Conservation (phyloP, 192 early-diverging fungal genomes). For the Lobosporangium transversale region DNA sequence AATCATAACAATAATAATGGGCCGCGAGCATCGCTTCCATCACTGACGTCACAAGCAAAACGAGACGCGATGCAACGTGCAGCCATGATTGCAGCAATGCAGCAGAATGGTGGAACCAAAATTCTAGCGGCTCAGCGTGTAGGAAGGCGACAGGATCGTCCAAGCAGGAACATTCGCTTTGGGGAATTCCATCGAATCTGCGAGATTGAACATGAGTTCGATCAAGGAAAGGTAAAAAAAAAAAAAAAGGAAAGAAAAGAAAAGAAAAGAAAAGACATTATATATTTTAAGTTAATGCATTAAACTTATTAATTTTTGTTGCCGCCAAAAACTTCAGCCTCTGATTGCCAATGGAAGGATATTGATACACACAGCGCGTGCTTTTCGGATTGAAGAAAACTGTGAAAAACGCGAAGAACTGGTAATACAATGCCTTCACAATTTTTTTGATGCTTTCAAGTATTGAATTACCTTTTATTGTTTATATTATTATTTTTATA, state of each 20-base stretch:
- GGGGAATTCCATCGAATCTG: constrained; percentile 46
- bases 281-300: too few species aligned
- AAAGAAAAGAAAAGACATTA: too few species aligned
- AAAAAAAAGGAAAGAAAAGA: too few species aligned
- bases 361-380: constrained; percentile 31
- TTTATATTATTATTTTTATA: not conserved
- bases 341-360: constrained; percentile 39
- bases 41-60: constrained; percentile 37
- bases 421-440: constrained; percentile 5
- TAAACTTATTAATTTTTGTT: not conserved
- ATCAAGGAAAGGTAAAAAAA: constrained; percentile 38
- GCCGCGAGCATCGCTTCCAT: constrained; percentile 30
- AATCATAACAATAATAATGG: too few species aligned
- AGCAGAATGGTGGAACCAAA: constrained; percentile 49
- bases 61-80: constrained; percentile 40
- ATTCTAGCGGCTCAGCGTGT: constrained; percentile 26
- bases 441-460: not conserved
- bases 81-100: constrained; percentile 49
- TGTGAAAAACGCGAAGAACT: constrained; percentile 26
- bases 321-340: constrained; percentile 8
- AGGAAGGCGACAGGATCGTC: constrained; percentile 39
- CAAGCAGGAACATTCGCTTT: constrained; percentile 39
- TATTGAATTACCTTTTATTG: not conserved
- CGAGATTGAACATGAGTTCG: constrained; percentile 42
- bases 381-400: constrained; percentile 7